Evolutionary conservation across 768 basidiomycete species (phyloP).

Genomic region (Phaeotremella skinneri): DNA sequence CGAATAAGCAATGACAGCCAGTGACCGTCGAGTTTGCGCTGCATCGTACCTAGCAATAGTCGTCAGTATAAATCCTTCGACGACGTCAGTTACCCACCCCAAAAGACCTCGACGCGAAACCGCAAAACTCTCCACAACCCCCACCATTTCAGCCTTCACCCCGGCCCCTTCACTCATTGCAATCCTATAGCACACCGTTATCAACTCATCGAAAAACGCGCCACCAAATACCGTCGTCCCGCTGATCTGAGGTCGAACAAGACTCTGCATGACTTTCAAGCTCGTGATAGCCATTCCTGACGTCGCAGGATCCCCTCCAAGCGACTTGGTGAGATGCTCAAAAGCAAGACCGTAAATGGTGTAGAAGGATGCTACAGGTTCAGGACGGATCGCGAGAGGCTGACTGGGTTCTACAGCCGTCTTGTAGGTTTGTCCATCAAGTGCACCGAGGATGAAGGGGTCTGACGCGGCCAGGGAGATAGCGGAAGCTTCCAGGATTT

Average conservation of each 20-base stretch:
- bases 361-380: slow-evolving; percentile 66
- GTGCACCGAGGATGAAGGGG: slow-evolving; percentile 67
- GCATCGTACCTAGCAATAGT: slow-evolving; percentile 20
- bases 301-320: slow-evolving; percentile 33
- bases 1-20: slow-evolving; percentile 70
- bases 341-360: slow-evolving; percentile 90
- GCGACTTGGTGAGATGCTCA: slow-evolving; percentile 63
- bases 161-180: slow-evolving; percentile 77
- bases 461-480: slow-evolving; percentile 71
- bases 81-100: slow-evolving; percentile 3
- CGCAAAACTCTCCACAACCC: slow-evolving; percentile 65
- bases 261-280: slow-evolving; percentile 70
- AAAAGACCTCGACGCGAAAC: slow-evolving; percentile 24
- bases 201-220: slow-evolving; percentile 83
- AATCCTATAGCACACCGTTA: slow-evolving; percentile 81
- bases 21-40: slow-evolving; percentile 37
- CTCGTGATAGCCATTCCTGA: slow-evolving; percentile 56
- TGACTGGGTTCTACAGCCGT: slow-evolving; percentile 15
- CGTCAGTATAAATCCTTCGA: not conserved
- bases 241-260: slow-evolving; percentile 76
- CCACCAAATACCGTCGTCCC: slow-evolving; percentile 78
- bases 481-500: slow-evolving; percentile 80
- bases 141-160: slow-evolving; percentile 70
- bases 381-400: slow-evolving; percentile 20
- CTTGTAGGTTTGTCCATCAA: slow-evolving; percentile 60